A percentile compares a stretch with the other conserved stretches of the same genome.
phyloP scores from a whole-genome alignment of 768 basidiomycete species.

The Gloeostereum incarnatum region DNA sequence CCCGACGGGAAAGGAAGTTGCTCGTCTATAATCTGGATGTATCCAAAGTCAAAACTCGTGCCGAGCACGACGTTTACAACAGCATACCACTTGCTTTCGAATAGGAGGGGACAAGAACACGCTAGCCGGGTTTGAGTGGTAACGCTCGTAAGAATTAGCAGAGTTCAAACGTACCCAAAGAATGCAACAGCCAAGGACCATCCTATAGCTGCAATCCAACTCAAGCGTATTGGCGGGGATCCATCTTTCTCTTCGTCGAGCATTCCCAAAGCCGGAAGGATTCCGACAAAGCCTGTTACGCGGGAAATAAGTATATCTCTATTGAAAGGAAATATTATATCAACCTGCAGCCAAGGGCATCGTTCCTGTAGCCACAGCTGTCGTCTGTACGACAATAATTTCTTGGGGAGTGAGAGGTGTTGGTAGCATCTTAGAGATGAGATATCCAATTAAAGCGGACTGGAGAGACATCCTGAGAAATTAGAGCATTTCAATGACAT shows the following conservation, averaged over 20 bases:
- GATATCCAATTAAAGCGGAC: conserved; percentile 86
- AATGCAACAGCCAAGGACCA: conserved; percentile 94
- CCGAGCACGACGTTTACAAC: conserved; percentile 10
- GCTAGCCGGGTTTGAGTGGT: conserved; percentile 22
- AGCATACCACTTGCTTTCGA: conserved; percentile 87
- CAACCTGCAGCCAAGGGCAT: conserved; percentile 75
- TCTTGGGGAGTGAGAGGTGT: conserved; percentile 81
- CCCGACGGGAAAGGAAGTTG: conserved; percentile 92
- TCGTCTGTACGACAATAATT: conserved; percentile 79
- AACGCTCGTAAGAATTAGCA: not conserved
- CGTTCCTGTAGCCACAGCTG: conserved; percentile 88
- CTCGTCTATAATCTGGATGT: conserved; percentile 78
- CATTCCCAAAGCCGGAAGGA: conserved; percentile 81
- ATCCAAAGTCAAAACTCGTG: not conserved
- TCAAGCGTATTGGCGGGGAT: conserved; percentile 61
- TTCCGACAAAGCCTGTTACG: conserved; percentile 67
- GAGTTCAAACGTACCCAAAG: conserved; percentile 53
- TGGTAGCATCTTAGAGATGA: conserved; percentile 68
- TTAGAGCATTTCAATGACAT: too few species aligned
- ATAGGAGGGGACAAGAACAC: conserved; percentile 96
- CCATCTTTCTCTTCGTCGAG: conserved; percentile 73
- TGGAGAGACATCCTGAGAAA: conserved; percentile 84
- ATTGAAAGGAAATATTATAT: too few species aligned
- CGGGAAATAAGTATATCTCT: too few species aligned
- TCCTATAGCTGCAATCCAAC: conserved; percentile 62